A percentile compares a stretch with the other conserved stretches of the same genome.
Conservation (phyloP, 2,329 filamentous ascomycete species). For the Colletotrichum camelliae region DNA sequence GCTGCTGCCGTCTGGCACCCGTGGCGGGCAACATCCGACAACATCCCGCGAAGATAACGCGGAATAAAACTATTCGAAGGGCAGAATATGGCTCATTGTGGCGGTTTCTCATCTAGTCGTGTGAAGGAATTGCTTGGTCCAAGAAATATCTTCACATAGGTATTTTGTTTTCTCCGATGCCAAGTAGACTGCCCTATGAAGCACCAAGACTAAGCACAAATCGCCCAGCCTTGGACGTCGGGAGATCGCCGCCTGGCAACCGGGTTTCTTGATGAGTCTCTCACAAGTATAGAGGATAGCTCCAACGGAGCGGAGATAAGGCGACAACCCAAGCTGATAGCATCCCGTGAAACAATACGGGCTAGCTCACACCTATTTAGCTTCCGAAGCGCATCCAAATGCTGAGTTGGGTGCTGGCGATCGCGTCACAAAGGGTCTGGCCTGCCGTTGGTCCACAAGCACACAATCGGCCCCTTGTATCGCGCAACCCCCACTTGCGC, state of each 20-base stretch:
- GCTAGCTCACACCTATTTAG: not conserved
- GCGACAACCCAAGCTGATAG: not conserved
- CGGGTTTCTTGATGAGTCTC: not conserved
- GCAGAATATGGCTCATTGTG: not conserved
- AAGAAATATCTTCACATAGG: not conserved
- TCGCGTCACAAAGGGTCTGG: not conserved
- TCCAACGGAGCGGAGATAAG: not conserved
- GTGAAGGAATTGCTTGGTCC: not conserved
- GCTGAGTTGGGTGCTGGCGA: not conserved
- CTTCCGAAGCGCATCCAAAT: not conserved
- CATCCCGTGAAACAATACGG: not conserved
- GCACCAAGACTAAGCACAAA: not conserved
- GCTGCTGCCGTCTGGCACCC: not conserved
- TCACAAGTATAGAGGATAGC: not conserved
- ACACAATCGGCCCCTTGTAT: conserved; percentile 21
- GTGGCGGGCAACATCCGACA: not conserved
- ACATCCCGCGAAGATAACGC: not conserved
- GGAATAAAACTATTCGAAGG: accelerated
- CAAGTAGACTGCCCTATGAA: not conserved
- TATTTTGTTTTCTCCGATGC: not conserved
- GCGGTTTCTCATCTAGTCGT: not conserved
- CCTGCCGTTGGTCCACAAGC: conserved; percentile 1
- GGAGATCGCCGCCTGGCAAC: not conserved
- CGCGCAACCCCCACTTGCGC: conserved; percentile 11
- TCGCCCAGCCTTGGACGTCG: not conserved